Evolutionary conservation across 2,329 filamentous ascomycete species (phyloP).

Genomic region (Alternaria solani): DNA sequence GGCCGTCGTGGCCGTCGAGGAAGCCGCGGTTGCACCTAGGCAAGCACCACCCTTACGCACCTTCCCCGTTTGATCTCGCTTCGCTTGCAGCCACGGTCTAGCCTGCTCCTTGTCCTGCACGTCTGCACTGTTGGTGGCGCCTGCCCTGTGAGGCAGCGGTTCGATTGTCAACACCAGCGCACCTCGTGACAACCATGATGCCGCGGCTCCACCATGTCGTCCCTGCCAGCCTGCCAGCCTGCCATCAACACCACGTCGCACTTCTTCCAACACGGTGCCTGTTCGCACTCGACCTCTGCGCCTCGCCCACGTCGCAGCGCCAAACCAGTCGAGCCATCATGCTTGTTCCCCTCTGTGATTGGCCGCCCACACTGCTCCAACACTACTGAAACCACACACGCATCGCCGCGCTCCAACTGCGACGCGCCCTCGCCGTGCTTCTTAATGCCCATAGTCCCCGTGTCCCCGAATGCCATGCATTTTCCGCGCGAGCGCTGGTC

Average conservation of each 20-base stretch:
- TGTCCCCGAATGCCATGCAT: slow-evolving; percentile 34
- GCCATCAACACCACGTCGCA: neutral
- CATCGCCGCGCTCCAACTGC: slow-evolving; percentile 41
- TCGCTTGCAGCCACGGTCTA: slow-evolving; percentile 20
- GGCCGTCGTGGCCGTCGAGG: slow-evolving; percentile 1
- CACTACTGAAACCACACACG: slow-evolving; percentile 47
- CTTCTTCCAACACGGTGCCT: neutral
- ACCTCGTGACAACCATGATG: slow-evolving; percentile 3
- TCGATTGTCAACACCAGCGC: slow-evolving; percentile 15
- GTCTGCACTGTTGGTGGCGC: slow-evolving; percentile 19
- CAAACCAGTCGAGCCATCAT: slow-evolving; percentile 37
- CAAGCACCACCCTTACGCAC: slow-evolving; percentile 17
- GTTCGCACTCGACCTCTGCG: slow-evolving; percentile 8
- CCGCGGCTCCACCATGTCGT: slow-evolving; percentile 1
- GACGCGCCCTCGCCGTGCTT: slow-evolving; percentile 42
- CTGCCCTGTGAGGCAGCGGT: slow-evolving; percentile 8
- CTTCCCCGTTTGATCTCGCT: slow-evolving; percentile 27
- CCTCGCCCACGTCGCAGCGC: slow-evolving; percentile 32
- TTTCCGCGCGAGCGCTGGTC: slow-evolving; percentile 33
- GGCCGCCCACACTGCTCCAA: slow-evolving; percentile 38
- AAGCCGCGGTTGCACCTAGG: slow-evolving; percentile 15
- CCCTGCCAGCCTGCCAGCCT: neutral
- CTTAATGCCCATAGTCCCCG: slow-evolving; percentile 46
- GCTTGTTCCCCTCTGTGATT: slow-evolving; percentile 36
- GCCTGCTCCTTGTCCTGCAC: slow-evolving; percentile 13